phyloP scores from a whole-genome alignment of 331 rosid species.

The Spiraea crenata region DNA sequence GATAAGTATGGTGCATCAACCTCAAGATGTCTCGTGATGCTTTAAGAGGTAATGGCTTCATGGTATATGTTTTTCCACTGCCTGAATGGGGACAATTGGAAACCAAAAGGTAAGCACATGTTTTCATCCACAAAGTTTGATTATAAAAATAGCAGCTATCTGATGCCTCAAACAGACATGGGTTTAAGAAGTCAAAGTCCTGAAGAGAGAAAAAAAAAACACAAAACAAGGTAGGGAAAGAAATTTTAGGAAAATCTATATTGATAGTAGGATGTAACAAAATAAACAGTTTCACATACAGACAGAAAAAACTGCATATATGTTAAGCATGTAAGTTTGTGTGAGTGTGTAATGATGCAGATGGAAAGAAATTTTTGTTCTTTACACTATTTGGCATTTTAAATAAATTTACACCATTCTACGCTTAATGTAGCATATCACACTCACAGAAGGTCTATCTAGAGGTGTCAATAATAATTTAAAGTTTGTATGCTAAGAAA shows the following conservation, averaged over 20 bases:
- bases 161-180: background rate
- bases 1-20: conserved; percentile 88
- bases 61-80: conserved; percentile 94
- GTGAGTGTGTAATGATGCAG: background rate
- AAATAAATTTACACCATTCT: background rate
- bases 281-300: too few relatives aligned
- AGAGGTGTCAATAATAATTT: background rate
- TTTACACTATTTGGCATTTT: background rate
- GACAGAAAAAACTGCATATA: background rate
- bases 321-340: background rate
- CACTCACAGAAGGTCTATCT: background rate
- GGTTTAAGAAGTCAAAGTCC: background rate
- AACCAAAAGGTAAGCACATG: conserved; percentile 15
- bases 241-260: background rate
- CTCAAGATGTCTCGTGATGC: conserved; percentile 93
- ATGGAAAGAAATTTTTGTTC: background rate
- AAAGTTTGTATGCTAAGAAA: background rate
- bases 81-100: conserved; percentile 43
- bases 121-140: background rate
- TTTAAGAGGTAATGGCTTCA: conserved; percentile 95
- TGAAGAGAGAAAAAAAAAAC: background rate
- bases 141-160: background rate
- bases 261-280: background rate
- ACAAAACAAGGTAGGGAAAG: background rate
- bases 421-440: background rate